Base-by-base conservation (phyloP, 2,329 filamentous ascomycete species). In the Paraphoma chrysanthemicola region DNA sequence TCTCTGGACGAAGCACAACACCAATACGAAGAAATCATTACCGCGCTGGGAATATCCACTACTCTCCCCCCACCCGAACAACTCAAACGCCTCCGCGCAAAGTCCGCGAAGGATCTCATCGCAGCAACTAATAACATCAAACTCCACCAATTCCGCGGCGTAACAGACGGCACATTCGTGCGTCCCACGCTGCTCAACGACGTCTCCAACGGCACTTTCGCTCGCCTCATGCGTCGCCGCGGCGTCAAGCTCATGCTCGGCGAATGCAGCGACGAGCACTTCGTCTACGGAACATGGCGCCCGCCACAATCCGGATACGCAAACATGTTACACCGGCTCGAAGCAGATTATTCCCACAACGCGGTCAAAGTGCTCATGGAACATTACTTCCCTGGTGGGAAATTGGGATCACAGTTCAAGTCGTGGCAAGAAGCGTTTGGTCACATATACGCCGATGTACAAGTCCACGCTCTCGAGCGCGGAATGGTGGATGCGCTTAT, bases 381-480 rank as follows among this genome's bases (percentile, higher is more conserved):
- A 0, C 62, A 80, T 14, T 82, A 83, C 66, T 84, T 80, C 53
- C 80, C 78, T 0, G 48, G 48, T 10, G 67, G 73, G 1, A 58
- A 69, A 4, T 64, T 85, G 0, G 81, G 82, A 0, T 10, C 61
- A 0, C 69, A 67, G 6, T 79, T 74, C 43, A 67, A 72, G 38
- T 72, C 80, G 63, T 86, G 84, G 84, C 60, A 68, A 46, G 80
- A 85, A 28, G 80, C 80, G 0, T 86, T 85, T 66, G 84, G 84
- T 0, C 75, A 74, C 12, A 75, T 86, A 6, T 86, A 86, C 59
- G 83, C 84, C 3, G 82, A 85, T 51, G 80, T 85, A 57, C 84
- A 86, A 64, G 81, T 86, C 8, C 80, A 86, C 62, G 72, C 75
- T 16, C 78, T 85, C 14, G 78, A 84, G 66, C 80, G 84, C 6